Evolutionary conservation across 345 rosid species (phyloP).

Genomic region (Trapa bicornis): DNA sequence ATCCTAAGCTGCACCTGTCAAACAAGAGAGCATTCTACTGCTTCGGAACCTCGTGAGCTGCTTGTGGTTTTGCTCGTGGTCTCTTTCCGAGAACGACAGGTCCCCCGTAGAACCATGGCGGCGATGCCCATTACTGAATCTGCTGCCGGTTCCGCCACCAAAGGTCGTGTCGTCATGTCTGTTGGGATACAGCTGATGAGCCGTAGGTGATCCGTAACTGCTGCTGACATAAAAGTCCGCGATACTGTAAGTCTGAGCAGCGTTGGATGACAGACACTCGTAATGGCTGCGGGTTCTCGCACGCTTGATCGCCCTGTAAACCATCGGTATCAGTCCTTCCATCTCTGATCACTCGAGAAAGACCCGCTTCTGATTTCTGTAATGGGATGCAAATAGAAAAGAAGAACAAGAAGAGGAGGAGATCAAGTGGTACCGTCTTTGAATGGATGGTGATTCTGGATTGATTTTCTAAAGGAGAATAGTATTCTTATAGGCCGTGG

Average conservation of each 20-base stretch:
- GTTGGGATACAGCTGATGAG: too few species aligned
- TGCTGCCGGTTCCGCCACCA: neutral
- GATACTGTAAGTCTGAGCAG: slow-evolving; percentile 26
- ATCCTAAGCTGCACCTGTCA: slow-evolving; percentile 18
- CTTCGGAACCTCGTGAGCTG: slow-evolving; percentile 51
- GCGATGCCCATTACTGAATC: slow-evolving; percentile 15
- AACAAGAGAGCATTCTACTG: slow-evolving; percentile 50
- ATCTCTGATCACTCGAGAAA: slow-evolving; percentile 11
- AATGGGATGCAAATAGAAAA: too few species aligned
- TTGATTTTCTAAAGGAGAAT: too few species aligned
- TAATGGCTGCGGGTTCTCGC: slow-evolving; percentile 45
- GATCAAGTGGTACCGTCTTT: too few species aligned
- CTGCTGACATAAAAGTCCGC: slow-evolving; percentile 11
- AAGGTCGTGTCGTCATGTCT: too few species aligned
- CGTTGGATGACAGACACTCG: slow-evolving; percentile 49
- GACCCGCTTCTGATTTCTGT: too few species aligned
- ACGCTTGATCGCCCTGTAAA: slow-evolving; percentile 56
- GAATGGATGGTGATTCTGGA: too few species aligned
- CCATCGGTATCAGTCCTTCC: slow-evolving; percentile 83
- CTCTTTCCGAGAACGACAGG: slow-evolving; percentile 10
- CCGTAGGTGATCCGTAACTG: too few species aligned
- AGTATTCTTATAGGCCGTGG: neutral
- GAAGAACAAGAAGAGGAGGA: too few species aligned
- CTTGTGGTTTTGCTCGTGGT: slow-evolving; percentile 6
- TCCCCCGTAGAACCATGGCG: slow-evolving; percentile 39